These are phyloP conservation scores for Cladophialophora immunda DNA, from an alignment of 2,329 filamentous ascomycete species.

Conservation along the genomic window DNA sequence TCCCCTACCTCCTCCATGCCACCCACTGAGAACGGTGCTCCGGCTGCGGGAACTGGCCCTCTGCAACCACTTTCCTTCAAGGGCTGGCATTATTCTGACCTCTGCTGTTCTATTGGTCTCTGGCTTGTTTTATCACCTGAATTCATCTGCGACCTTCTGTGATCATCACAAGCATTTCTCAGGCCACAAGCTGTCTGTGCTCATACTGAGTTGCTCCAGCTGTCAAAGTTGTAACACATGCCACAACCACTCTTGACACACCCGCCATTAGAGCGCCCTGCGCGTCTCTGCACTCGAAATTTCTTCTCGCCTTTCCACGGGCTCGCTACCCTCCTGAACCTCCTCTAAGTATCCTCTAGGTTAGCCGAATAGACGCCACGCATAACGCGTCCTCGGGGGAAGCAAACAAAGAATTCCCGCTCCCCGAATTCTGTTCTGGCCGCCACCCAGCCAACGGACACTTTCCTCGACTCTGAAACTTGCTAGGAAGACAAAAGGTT, in stretches of 20 bases:
- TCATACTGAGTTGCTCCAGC: background rate
- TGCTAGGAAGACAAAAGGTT: background rate
- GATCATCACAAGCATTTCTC: conserved; percentile 33
- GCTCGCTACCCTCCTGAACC: conserved; percentile 3
- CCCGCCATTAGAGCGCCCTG: conserved; percentile 7
- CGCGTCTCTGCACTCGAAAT: conserved; percentile 19
- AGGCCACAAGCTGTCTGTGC: conserved; percentile 10
- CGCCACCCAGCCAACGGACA: background rate
- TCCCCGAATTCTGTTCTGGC: background rate
- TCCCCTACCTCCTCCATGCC: background rate
- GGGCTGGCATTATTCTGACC: conserved; percentile 24
- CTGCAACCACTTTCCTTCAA: conserved; percentile 33
- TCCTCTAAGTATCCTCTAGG: conserved; percentile 1
- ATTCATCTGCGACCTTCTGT: conserved; percentile 30
- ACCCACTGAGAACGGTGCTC: background rate
- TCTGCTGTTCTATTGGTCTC: conserved; percentile 27
- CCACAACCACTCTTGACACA: conserved; percentile 1
- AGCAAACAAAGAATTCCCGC: background rate
- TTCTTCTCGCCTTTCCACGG: conserved; percentile 13
- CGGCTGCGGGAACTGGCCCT: conserved; percentile 9
- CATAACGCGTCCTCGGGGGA: background rate
- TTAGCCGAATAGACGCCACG: conserved; percentile 30
- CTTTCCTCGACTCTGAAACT: background rate
- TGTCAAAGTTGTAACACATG: conserved; percentile 3
- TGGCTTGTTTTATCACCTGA: conserved; percentile 30